phyloP scores from a whole-genome alignment of 805 yeast species.

The Myxozyma melibiosi region DNA sequence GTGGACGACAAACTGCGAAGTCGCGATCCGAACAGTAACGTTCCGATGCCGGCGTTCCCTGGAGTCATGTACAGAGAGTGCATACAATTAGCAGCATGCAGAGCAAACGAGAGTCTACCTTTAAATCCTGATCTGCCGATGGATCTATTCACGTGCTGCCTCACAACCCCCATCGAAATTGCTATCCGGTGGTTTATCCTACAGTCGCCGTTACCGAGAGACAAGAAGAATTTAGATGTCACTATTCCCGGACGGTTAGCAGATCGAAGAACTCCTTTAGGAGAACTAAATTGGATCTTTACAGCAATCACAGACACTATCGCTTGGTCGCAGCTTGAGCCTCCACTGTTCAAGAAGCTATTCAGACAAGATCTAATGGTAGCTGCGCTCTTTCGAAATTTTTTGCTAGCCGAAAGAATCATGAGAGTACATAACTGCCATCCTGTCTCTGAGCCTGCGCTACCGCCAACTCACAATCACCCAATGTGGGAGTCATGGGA shows the following conservation, averaged over 20 bases:
- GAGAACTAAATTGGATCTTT: conserved; percentile 96
- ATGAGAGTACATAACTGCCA: conserved; percentile 93
- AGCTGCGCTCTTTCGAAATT: conserved; percentile 92
- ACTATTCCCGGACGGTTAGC: conserved; percentile 87
- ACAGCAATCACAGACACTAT: conserved; percentile 97
- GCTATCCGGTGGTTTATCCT: conserved; percentile 88
- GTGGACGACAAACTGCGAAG: conserved; percentile 61
- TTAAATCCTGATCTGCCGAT: conserved; percentile 96
- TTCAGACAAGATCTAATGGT: conserved; percentile 96
- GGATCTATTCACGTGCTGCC: conserved; percentile 90
- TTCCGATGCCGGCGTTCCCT: conserved; percentile 40
- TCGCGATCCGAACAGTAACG: conserved; percentile 47
- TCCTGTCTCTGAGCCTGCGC: conserved; percentile 89
- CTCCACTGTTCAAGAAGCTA: conserved; percentile 83
- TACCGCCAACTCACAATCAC: conserved; percentile 82
- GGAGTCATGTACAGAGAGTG: conserved; percentile 75
- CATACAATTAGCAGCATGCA: conserved; percentile 91
- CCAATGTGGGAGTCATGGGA: conserved; percentile 99
- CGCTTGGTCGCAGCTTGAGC: conserved; percentile 91
- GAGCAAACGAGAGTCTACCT: conserved; percentile 80
- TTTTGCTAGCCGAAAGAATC: conserved; percentile 84
- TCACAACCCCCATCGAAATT: conserved; percentile 93
- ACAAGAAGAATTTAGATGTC: conserved; percentile 47
- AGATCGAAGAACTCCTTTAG: conserved; percentile 92
- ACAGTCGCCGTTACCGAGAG: conserved; percentile 51